Percentiles rank a stretch among this genome's conserved stretches.
These are phyloP conservation scores for Phytophthora fragariae DNA, from an alignment of 352 stramenopile genomes.

Conservation along the genomic window DNA sequence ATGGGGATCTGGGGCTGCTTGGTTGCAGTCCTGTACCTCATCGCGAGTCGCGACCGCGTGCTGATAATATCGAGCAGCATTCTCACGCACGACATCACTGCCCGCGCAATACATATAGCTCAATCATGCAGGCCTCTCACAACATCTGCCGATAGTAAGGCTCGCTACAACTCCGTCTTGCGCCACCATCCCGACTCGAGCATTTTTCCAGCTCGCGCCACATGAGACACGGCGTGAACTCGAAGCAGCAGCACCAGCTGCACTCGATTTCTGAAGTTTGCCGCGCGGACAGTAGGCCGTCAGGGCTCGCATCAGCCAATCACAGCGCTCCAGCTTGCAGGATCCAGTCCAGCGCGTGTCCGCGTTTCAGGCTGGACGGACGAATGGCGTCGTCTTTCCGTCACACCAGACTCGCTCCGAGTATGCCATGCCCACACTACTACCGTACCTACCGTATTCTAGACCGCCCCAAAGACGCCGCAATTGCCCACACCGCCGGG, in stretches of 20 bases:
- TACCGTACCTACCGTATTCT: too few species aligned
- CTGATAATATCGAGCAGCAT: not conserved
- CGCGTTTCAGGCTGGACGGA: conserved; percentile 13
- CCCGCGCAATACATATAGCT: not conserved
- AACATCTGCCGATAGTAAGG: not conserved
- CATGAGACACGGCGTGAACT: conserved; percentile 11
- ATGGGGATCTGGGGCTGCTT: not conserved
- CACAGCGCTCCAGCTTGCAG: not conserved
- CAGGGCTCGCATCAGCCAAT: not conserved
- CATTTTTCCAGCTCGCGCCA: not conserved
- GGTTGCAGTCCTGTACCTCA: too few species aligned
- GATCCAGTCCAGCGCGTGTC: conserved; percentile 27
- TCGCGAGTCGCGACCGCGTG: too few species aligned
- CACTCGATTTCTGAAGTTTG: conserved; percentile 33
- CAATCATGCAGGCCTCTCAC: not conserved
- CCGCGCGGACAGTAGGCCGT: not conserved
- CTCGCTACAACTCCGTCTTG: not conserved
- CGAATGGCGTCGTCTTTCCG: conserved; percentile 1
- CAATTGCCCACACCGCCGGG: not conserved
- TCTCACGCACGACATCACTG: too few species aligned
- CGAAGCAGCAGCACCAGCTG: conserved; percentile 3
- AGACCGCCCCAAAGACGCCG: not conserved
- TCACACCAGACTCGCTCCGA: not conserved
- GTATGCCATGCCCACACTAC: not conserved
- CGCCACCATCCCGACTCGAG: not conserved